These are phyloP conservation scores for Linnemannia schmuckeri DNA, from an alignment of 192 early-diverging fungal species.

Conservation along the genomic window DNA sequence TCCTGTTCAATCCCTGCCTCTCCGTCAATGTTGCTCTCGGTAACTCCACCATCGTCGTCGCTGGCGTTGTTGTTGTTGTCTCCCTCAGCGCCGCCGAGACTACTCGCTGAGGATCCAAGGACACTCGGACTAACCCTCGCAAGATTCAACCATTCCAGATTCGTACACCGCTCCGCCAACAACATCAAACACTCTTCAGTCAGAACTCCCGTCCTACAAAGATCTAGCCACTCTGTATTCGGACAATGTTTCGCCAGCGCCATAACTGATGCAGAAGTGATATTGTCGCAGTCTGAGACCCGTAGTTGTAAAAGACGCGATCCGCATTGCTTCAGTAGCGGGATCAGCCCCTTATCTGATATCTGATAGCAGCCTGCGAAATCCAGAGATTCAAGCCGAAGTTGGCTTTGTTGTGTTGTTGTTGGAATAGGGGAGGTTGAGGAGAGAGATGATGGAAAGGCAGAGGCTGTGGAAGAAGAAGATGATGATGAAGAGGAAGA, in stretches of 20 bases:
- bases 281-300: slow-evolving; percentile 47
- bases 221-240: slow-evolving; percentile 57
- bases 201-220: slow-evolving; percentile 45
- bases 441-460: not conserved
- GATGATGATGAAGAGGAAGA: not conserved
- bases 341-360: slow-evolving; percentile 49
- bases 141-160: slow-evolving; percentile 58
- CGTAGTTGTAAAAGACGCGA: slow-evolving; percentile 44
- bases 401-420: not conserved
- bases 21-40: not conserved
- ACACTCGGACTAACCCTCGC: slow-evolving; percentile 7
- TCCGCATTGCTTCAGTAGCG: slow-evolving; percentile 47
- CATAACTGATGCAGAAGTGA: slow-evolving; percentile 33
- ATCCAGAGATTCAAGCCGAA: slow-evolving; percentile 48
- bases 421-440: not conserved
- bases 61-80: not conserved
- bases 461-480: not conserved
- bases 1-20: not conserved
- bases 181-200: slow-evolving; percentile 28
- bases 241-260: slow-evolving; percentile 45
- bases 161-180: slow-evolving; percentile 40
- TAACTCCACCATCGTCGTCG: not conserved
- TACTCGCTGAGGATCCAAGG: not conserved
- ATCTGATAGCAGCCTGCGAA: slow-evolving; percentile 57
- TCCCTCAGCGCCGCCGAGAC: not conserved